These are phyloP conservation scores for Gypsophila paniculata DNA, from an alignment of 179 eudicot species.

Conservation along the genomic window DNA sequence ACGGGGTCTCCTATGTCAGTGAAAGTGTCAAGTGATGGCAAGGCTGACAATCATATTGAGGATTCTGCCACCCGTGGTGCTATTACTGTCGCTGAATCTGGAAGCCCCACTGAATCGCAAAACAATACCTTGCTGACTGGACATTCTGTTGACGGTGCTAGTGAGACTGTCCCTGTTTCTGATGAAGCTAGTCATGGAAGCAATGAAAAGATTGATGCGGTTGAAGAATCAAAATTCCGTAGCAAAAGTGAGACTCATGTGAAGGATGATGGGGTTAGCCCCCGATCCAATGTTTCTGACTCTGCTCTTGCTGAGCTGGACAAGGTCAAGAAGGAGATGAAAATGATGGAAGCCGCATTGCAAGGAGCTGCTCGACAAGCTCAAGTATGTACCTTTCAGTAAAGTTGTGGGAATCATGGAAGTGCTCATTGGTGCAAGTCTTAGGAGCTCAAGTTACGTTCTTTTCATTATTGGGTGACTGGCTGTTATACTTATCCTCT, in stretches of 20 bases:
- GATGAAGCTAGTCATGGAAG: slow-evolving; percentile 31
- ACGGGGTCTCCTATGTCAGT: slow-evolving; percentile 27
- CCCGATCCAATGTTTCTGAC: slow-evolving; percentile 43
- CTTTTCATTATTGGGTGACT: slow-evolving; percentile 6
- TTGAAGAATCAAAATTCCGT: slow-evolving; percentile 32
- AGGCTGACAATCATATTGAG: slow-evolving; percentile 32
- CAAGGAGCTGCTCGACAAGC: slow-evolving; percentile 97
- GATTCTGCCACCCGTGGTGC: slow-evolving; percentile 25
- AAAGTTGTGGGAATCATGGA: slow-evolving; percentile 11
- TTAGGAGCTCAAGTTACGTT: slow-evolving; percentile 1
- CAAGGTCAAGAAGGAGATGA: slow-evolving; percentile 83
- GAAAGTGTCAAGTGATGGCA: slow-evolving; percentile 33
- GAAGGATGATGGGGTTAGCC: slow-evolving; percentile 41
- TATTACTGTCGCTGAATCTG: slow-evolving; percentile 27
- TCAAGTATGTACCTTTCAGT: slow-evolving; percentile 48
- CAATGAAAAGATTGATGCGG: slow-evolving; percentile 27
- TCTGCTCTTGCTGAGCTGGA: slow-evolving; percentile 56
- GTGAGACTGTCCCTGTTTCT: slow-evolving; percentile 38
- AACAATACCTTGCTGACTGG: slow-evolving; percentile 24
- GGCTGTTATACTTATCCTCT: slow-evolving; percentile 2
- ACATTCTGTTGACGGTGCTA: slow-evolving; percentile 34
- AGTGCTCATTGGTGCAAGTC: neutral
- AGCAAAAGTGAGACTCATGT: slow-evolving; percentile 32
- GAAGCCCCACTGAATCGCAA: slow-evolving; percentile 33
- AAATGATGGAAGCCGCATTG: slow-evolving; percentile 93